A percentile compares a stretch with the other conserved stretches of the same genome.
These are phyloP conservation scores for Guyanaporus albipodus DNA, from an alignment of 768 basidiomycete species.

Conservation along the genomic window DNA sequence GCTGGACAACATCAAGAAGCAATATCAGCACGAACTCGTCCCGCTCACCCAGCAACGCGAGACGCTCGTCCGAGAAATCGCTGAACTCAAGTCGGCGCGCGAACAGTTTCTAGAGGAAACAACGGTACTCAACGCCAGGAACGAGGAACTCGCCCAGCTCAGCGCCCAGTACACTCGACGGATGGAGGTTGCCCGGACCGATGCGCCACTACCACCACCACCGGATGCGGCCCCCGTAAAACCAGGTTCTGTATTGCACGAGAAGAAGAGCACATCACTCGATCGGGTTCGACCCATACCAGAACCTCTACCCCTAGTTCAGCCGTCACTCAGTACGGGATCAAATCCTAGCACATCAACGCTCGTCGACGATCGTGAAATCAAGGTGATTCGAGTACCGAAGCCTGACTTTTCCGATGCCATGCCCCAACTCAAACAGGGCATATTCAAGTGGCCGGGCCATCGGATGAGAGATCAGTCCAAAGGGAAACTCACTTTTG, in stretches of 20 bases:
- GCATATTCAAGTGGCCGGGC: slow-evolving; percentile 72
- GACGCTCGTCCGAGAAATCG: slow-evolving; percentile 70
- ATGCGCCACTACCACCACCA: slow-evolving; percentile 9
- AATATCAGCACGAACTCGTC: slow-evolving; percentile 84
- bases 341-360: slow-evolving; percentile 19
- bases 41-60: slow-evolving; percentile 83
- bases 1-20: slow-evolving; percentile 80
- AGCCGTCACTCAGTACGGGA: slow-evolving; percentile 16
- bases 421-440: slow-evolving; percentile 49
- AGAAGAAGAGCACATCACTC: slow-evolving; percentile 30
- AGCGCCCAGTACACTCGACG: slow-evolving; percentile 79
- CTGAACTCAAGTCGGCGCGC: slow-evolving; percentile 80
- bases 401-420: slow-evolving; percentile 37
- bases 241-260: slow-evolving; percentile 10
- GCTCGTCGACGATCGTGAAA: slow-evolving; percentile 27
- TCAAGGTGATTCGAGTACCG: slow-evolving; percentile 26
- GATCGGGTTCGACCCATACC: slow-evolving; percentile 19
- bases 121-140: slow-evolving; percentile 82
- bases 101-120: slow-evolving; percentile 91
- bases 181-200: slow-evolving; percentile 46
- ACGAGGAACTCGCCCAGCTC: slow-evolving; percentile 89
- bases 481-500: slow-evolving; percentile 41
- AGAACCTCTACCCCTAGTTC: slow-evolving; percentile 6
- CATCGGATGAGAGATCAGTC: slow-evolving; percentile 48
- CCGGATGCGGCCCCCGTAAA: slow-evolving; percentile 8